Base-by-base conservation (phyloP, 176 grass and related monocot genomes). In the Hyparrhenia diplandra region DNA sequence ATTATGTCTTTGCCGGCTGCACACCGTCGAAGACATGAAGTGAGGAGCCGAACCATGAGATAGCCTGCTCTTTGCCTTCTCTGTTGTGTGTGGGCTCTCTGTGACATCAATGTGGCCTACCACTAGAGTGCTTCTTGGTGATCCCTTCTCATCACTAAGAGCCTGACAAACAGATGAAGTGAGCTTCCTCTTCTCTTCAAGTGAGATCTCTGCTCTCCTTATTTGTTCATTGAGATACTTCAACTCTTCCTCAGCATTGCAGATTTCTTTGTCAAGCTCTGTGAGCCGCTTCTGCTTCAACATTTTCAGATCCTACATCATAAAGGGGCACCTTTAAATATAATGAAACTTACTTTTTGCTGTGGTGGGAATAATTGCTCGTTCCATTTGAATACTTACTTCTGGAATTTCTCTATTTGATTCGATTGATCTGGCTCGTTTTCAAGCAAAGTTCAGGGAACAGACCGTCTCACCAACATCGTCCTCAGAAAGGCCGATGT, bases 11-110 rank as follows among this genome's bases (percentile, higher is more conserved):
- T 87, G 90, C 23, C 87, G 85, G 60, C 96, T 98, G 81, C 90
- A 95, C 10, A 60, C 85, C 1, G 90, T 98, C 12, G 92, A 65
- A 32, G 88, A 88, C 96, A 98, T 98, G 85, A 98, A 98, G 68
- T 68, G 88, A 30, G 88, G 92, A 67, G 74, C 78, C 24, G 87
- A 81, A 31, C 74, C 81, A 30, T 78, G 80, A 30, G 65, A 71
- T 16, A 28, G 18, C 69, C 71, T 93, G 69, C 39, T 77, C 21
- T 83, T 76, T 4, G 59, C 42, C 69, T 86, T 90, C 29, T 86
- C 84, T 0, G 43, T 77, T 67, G 81, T 71, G 10, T 76, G 81
- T n/a, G 81, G 83, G 77, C 39, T 87, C 31, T 91, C 81, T 57
- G 34, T 40, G 69, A 80, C 81, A 75, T 89, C 88, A 10, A 85